Evolutionary conservation across 2,329 filamentous ascomycete species (phyloP).

Genomic region (Metarhizium brunneum): DNA sequence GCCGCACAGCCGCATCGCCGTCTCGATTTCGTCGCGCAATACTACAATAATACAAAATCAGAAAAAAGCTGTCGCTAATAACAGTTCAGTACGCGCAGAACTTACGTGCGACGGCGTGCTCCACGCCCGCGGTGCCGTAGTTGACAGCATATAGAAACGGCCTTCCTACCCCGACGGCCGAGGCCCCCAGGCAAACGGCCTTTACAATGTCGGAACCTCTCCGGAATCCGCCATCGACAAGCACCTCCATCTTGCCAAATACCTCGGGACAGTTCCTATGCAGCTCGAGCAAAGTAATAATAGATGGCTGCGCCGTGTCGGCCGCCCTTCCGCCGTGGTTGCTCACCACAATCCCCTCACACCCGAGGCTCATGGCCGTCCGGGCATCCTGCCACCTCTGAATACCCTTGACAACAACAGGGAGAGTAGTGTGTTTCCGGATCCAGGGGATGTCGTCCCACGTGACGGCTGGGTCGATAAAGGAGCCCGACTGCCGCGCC

Average conservation of each 20-base stretch:
- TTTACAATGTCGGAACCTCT: constrained; percentile 60
- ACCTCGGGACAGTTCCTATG: constrained; percentile 51
- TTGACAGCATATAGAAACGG: constrained; percentile 50
- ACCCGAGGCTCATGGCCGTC: constrained; percentile 47
- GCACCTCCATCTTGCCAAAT: constrained; percentile 51
- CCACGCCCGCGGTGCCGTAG: constrained; percentile 51
- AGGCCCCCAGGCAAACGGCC: constrained; percentile 55
- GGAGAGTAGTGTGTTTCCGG: constrained; percentile 21
- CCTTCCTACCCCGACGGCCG: constrained; percentile 52
- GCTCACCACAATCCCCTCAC: constrained; percentile 58
- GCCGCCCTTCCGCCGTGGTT: constrained; percentile 59
- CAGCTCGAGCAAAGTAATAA: constrained; percentile 54
- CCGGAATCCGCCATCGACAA: constrained; percentile 56
- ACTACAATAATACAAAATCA: constrained; percentile 3
- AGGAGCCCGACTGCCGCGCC: constrained; percentile 44
- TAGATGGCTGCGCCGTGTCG: constrained; percentile 41
- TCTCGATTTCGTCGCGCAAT: constrained; percentile 52
- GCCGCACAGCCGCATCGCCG: constrained; percentile 57
- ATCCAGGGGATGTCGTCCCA: constrained; percentile 62
- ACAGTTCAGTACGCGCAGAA: constrained; percentile 6
- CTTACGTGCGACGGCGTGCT: constrained; percentile 43
- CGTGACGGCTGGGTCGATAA: constrained; percentile 46
- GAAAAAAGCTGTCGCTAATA: not conserved
- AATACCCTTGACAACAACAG: constrained; percentile 55
- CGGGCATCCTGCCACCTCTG: constrained; percentile 56